phyloP scores from a whole-genome alignment of 2,329 filamentous ascomycete species.

The Talaromyces piceae region DNA sequence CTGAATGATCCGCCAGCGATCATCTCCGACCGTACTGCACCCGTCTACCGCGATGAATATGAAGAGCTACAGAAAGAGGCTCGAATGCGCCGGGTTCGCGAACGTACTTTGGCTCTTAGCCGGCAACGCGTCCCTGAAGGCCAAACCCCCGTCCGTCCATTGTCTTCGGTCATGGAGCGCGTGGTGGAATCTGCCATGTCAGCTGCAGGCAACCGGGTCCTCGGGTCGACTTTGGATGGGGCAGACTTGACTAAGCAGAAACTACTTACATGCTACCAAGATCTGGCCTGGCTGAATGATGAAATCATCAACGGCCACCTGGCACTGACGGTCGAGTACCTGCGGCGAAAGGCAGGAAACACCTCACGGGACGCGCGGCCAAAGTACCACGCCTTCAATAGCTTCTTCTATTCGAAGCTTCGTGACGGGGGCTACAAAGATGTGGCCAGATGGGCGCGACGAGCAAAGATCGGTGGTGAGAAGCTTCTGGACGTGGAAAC shows the following conservation, averaged over 20 bases:
- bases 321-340: constrained; percentile 32
- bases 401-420: constrained; percentile 39
- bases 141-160: constrained; percentile 27
- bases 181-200: constrained; percentile 25
- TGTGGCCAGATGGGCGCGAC: constrained; percentile 37
- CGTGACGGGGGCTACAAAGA: constrained; percentile 33
- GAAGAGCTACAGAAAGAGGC: constrained; percentile 16
- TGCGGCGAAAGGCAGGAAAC: constrained; percentile 27
- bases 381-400: constrained; percentile 37
- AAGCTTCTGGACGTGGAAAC: constrained; percentile 38
- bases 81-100: constrained; percentile 7
- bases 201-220: constrained; percentile 16
- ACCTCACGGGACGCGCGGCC: constrained; percentile 28
- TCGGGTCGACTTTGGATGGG: constrained; percentile 28
- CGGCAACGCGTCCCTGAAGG: constrained; percentile 17
- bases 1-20: background rate
- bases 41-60: constrained; percentile 18
- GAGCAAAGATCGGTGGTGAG: constrained; percentile 41
- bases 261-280: constrained; percentile 29
- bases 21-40: constrained; percentile 11
- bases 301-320: constrained; percentile 42
- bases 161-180: constrained; percentile 30
- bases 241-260: constrained; percentile 30
- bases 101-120: constrained; percentile 2
- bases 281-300: constrained; percentile 38